A percentile compares a stretch with the other conserved stretches of the same genome.
phyloP scores from a whole-genome alignment of 805 yeast species.

The Hanseniaspora taiwanica region DNA sequence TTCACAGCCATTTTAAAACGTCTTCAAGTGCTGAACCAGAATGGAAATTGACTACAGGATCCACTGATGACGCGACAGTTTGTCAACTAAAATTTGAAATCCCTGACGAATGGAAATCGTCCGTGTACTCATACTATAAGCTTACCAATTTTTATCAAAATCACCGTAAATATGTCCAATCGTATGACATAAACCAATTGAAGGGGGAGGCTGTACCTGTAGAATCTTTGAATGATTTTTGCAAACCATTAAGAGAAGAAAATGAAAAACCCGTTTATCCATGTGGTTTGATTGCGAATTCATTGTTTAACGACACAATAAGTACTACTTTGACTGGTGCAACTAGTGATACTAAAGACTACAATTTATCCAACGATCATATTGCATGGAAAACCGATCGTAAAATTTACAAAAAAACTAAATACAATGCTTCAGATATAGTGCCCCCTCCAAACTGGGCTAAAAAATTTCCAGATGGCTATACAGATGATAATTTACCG shows the following conservation, averaged over 20 bases:
- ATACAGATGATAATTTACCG: conserved; percentile 55
- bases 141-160: conserved; percentile 88
- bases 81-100: conserved; percentile 64
- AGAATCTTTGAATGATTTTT: conserved; percentile 32
- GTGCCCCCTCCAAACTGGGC: conserved; percentile 82
- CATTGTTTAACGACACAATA: conserved; percentile 67
- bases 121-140: conserved; percentile 68
- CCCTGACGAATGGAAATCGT: conserved; percentile 56
- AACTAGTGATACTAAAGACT: conserved; percentile 18
- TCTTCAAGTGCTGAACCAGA: conserved; percentile 29
- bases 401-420: conserved; percentile 48
- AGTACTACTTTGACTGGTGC: conserved; percentile 30
- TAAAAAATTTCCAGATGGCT: conserved; percentile 58
- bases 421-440: conserved; percentile 43
- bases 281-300: conserved; percentile 75
- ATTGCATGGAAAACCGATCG: conserved; percentile 67
- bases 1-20: conserved; percentile 45
- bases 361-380: conserved; percentile 34
- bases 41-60: conserved; percentile 41
- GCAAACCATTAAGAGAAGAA: conserved; percentile 23
- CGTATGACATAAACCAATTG: conserved; percentile 69
- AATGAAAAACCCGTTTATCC: conserved; percentile 45
- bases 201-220: conserved; percentile 57
- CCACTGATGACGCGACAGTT: conserved; percentile 28
- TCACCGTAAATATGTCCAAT: conserved; percentile 84